Conservation (phyloP, 1,284 basidiomycete genomes). For the Trichosporon asahii region DNA sequence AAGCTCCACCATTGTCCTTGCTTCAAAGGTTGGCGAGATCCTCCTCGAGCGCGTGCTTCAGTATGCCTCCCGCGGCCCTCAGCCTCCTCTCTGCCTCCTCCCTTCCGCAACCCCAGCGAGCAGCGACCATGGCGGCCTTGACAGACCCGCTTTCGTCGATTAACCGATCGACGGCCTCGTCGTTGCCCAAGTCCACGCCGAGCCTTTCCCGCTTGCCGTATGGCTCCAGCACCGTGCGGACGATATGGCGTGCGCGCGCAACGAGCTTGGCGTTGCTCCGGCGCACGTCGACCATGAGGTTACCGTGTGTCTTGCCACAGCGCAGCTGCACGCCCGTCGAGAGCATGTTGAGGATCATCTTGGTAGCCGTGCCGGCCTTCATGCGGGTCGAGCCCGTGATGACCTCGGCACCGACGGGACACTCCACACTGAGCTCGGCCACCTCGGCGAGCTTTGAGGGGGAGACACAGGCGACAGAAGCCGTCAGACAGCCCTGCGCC, state of each 20-base stretch:
- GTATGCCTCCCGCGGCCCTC: conserved; percentile 15
- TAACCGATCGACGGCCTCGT: conserved; percentile 21
- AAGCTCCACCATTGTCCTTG: no score
- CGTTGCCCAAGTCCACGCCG: conserved; percentile 9
- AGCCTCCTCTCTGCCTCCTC: conserved; percentile 18
- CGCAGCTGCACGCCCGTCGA: conserved; percentile 23
- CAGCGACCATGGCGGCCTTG: conserved; percentile 26
- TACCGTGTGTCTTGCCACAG: conserved; percentile 30
- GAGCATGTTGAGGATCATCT: conserved; percentile 33
- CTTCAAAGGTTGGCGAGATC: not conserved
- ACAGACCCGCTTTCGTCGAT: conserved; percentile 23
- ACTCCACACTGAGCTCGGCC: conserved; percentile 24
- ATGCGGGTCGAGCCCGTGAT: conserved; percentile 29
- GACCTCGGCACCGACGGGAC: conserved; percentile 27
- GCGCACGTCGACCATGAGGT: conserved; percentile 25
- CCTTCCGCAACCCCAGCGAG: conserved; percentile 19
- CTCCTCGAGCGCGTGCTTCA: conserved; percentile 18
- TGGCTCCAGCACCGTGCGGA: conserved; percentile 17
- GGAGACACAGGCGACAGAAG: conserved; percentile 21
- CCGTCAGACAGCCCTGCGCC: conserved; percentile 18
- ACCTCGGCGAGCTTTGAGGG: conserved; percentile 14
- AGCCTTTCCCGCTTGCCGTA: not conserved
- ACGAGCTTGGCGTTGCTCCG: conserved; percentile 19
- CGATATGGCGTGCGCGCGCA: conserved; percentile 18
- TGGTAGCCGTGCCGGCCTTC: conserved; percentile 28